phyloP scores from a whole-genome alignment of 257 asterid species.

The Dorcoceras hygrometricum region DNA sequence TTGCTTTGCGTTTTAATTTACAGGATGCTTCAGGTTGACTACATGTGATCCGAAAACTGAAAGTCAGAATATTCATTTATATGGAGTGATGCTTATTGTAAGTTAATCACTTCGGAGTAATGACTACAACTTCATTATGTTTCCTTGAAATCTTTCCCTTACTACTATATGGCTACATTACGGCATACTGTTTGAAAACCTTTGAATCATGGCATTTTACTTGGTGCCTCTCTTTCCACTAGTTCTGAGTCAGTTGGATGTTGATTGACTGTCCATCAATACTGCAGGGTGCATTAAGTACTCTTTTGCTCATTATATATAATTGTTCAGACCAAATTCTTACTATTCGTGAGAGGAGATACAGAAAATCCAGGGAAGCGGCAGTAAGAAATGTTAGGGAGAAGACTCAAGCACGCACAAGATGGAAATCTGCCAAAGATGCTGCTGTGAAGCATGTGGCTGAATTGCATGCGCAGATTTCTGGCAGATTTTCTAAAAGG shows the following conservation, averaged over 20 bases:
- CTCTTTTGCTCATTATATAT: constrained; percentile 72
- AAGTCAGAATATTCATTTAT: constrained; percentile 77
- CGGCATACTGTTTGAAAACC: background rate
- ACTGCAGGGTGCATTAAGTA: constrained; percentile 75
- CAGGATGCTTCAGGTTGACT: constrained; percentile 73
- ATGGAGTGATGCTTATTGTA: constrained; percentile 79
- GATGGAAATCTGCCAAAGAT: constrained; percentile 87
- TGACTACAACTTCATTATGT: background rate
- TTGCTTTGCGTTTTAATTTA: constrained; percentile 14
- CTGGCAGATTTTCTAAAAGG: constrained; percentile 64
- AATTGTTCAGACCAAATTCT: constrained; percentile 88
- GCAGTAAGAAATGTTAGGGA: constrained; percentile 80
- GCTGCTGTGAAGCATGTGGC: constrained; percentile 76
- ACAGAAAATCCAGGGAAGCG: constrained; percentile 82
- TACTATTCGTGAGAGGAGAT: constrained; percentile 74
- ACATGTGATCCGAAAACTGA: constrained; percentile 57
- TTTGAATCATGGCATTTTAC: background rate
- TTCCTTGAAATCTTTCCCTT: constrained; percentile 1
- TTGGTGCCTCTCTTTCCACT: background rate
- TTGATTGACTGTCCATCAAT: background rate
- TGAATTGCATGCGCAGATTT: constrained; percentile 63
- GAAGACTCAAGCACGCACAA: constrained; percentile 72
- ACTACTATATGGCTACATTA: background rate
- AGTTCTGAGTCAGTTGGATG: background rate
- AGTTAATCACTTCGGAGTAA: constrained; percentile 30